phyloP scores from a whole-genome alignment of 495 filamentous ascomycete genomes.

The Oidiodendron maius region DNA sequence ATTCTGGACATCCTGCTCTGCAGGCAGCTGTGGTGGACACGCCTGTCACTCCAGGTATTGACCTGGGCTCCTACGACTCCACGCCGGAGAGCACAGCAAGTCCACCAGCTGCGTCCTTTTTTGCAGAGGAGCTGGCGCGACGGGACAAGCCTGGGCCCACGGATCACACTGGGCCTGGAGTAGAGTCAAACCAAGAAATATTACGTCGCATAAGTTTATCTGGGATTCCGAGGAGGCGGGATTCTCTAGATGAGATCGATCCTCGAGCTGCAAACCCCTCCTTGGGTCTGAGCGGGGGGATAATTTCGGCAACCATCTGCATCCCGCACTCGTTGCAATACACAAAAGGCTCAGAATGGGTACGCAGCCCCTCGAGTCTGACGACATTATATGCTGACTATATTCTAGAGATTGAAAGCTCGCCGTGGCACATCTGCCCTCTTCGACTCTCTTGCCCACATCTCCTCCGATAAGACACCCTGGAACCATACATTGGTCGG shows the following conservation, averaged over 20 bases:
- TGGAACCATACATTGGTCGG: constrained; percentile 88
- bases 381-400: constrained; percentile 20
- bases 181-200: constrained; percentile 52
- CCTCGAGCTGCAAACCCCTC: constrained; percentile 57
- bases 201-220: constrained; percentile 57
- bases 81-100: constrained; percentile 13
- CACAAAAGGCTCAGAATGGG: constrained; percentile 66
- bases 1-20: constrained; percentile 18
- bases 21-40: constrained; percentile 17
- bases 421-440: constrained; percentile 82
- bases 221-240: constrained; percentile 29
- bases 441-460: constrained; percentile 79
- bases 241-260: constrained; percentile 52
- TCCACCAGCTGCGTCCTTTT: constrained; percentile 25
- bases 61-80: constrained; percentile 29
- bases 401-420: constrained; percentile 56
- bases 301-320: constrained; percentile 84
- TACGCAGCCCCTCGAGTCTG: constrained; percentile 30
- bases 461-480: constrained; percentile 65
- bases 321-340: constrained; percentile 71
- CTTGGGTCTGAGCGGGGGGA: constrained; percentile 67
- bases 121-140: constrained; percentile 25
- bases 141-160: constrained; percentile 29
- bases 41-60: constrained; percentile 46
- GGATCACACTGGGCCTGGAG: constrained; percentile 42